A percentile compares a stretch with the other conserved stretches of the same genome.
phyloP scores from a whole-genome alignment of 2,329 filamentous ascomycete genomes.

The Clarireedia sp. region DNA sequence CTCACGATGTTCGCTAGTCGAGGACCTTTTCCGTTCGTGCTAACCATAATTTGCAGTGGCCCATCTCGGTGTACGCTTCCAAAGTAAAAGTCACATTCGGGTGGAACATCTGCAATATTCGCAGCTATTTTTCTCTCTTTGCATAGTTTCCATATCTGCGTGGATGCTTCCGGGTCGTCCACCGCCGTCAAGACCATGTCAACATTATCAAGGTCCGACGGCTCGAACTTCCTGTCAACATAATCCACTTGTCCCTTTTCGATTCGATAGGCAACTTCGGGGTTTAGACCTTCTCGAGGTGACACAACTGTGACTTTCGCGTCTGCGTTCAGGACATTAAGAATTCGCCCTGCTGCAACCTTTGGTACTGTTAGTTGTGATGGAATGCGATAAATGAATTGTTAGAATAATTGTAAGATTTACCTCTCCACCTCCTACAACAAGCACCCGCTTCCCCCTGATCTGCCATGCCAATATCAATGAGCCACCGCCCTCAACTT shows the following conservation, averaged over 20 bases:
- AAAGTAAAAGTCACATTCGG: conserved; percentile 98
- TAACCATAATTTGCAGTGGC: conserved; percentile 96
- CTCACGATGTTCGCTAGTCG: conserved; percentile 82
- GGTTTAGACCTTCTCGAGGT: conserved; percentile 71
- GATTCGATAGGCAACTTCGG: conserved; percentile 80
- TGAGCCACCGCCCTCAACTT: conserved; percentile 83
- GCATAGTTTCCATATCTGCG: conserved; percentile 87
- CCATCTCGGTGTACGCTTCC: conserved; percentile 92
- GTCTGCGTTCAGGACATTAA: conserved; percentile 91
- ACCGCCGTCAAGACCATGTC: conserved; percentile 91
- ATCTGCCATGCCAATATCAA: conserved; percentile 96
- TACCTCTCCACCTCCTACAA: conserved; percentile 95
- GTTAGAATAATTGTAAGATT: conserved; percentile 20
- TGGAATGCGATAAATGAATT: neutral
- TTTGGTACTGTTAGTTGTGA: conserved; percentile 35
- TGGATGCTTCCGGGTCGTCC: conserved; percentile 87
- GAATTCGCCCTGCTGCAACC: conserved; percentile 91
- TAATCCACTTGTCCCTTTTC: conserved; percentile 68
- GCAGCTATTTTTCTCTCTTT: conserved; percentile 76
- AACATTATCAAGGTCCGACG: conserved; percentile 75
- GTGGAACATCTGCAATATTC: conserved; percentile 94
- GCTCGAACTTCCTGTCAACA: conserved; percentile 75
- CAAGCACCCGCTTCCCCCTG: conserved; percentile 78
- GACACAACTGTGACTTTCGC: conserved; percentile 81
- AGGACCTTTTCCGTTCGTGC: conserved; percentile 93